These are phyloP conservation scores for Hypomontagnella monticulosa DNA, from an alignment of 495 filamentous ascomycete species.

Conservation along the genomic window DNA sequence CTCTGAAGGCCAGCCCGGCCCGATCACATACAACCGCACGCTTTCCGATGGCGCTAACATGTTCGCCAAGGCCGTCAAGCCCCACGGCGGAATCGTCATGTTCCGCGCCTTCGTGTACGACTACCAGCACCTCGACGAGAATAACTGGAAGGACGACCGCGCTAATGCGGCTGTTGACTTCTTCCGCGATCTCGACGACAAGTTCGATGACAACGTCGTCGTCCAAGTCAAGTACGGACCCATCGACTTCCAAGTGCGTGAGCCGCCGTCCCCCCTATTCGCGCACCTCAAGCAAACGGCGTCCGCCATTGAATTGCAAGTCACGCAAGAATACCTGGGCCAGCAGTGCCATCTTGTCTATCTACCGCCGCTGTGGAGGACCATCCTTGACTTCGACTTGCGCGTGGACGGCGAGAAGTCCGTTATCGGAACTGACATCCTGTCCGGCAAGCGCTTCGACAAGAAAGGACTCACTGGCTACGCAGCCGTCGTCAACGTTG, in stretches of 20 bases:
- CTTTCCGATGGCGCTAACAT: constrained; percentile 75
- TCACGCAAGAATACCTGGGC: constrained; percentile 76
- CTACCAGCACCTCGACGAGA: constrained; percentile 59
- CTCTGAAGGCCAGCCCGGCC: constrained; percentile 78
- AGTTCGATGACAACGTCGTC: constrained; percentile 75
- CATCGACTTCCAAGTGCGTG: constrained; percentile 80
- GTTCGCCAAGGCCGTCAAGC: constrained; percentile 68
- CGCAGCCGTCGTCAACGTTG: constrained; percentile 75
- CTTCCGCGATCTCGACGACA: constrained; percentile 70
- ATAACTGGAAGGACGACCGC: constrained; percentile 71
- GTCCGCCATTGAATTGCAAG: constrained; percentile 70
- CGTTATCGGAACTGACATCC: constrained; percentile 64
- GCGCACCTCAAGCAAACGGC: constrained; percentile 68
- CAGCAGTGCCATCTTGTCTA: constrained; percentile 77
- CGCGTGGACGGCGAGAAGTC: constrained; percentile 63
- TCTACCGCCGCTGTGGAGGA: constrained; percentile 72
- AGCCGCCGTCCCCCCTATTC: constrained; percentile 75
- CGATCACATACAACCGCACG: constrained; percentile 74
- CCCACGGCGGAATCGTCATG: constrained; percentile 73
- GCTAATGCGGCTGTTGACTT: constrained; percentile 75
- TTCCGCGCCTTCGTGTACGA: constrained; percentile 82
- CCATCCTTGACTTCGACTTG: constrained; percentile 72
- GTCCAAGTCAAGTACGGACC: constrained; percentile 79
- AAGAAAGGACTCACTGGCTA: constrained; percentile 65
- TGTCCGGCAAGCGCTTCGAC: constrained; percentile 68